Percentiles rank a stretch among this genome's conserved stretches.
Conservation (phyloP, 495 filamentous ascomycete genomes). For the Penicillium paxilli region DNA sequence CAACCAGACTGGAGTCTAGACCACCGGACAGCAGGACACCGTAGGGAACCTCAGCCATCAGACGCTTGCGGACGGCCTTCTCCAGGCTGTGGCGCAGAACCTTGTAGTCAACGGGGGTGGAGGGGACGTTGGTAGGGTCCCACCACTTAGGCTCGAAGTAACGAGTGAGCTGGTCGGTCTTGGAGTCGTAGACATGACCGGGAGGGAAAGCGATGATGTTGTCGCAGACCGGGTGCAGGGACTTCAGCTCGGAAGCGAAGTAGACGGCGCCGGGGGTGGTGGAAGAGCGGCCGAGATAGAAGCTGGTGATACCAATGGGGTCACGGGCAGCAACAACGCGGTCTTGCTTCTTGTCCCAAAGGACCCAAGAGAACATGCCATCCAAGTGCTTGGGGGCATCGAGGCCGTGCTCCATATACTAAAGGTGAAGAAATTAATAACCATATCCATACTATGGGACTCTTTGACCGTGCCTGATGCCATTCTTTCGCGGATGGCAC, state of each 20-base stretch:
- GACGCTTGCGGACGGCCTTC: slow-evolving; percentile 87
- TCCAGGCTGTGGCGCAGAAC: slow-evolving; percentile 77
- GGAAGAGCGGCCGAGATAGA: slow-evolving; percentile 91
- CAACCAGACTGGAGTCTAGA: slow-evolving; percentile 92
- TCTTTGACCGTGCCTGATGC: too few species aligned
- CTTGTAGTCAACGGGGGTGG: slow-evolving; percentile 79
- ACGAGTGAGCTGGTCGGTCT: slow-evolving; percentile 72
- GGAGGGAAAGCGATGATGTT: slow-evolving; percentile 92
- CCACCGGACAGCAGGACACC: slow-evolving; percentile 94
- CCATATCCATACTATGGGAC: too few species aligned
- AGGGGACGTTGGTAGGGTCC: slow-evolving; percentile 75
- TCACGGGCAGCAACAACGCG: slow-evolving; percentile 91
- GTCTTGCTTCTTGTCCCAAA: slow-evolving; percentile 91
- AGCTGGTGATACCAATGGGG: slow-evolving; percentile 95
- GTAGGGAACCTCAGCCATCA: slow-evolving; percentile 99
- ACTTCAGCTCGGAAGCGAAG: slow-evolving; percentile 97
- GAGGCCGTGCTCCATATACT: slow-evolving; percentile 92
- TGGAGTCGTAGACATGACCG: slow-evolving; percentile 93
- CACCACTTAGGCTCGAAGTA: slow-evolving; percentile 95
- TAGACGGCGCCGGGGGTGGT: slow-evolving; percentile 80
- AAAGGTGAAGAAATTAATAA: slow-evolving; percentile 7
- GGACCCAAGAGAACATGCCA: slow-evolving; percentile 99
- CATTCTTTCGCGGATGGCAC: background rate
- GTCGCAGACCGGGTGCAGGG: slow-evolving; percentile 89
- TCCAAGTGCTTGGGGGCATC: slow-evolving; percentile 94